phyloP scores from a whole-genome alignment of 495 filamentous ascomycete species.

The Emericellopsis terricola region DNA sequence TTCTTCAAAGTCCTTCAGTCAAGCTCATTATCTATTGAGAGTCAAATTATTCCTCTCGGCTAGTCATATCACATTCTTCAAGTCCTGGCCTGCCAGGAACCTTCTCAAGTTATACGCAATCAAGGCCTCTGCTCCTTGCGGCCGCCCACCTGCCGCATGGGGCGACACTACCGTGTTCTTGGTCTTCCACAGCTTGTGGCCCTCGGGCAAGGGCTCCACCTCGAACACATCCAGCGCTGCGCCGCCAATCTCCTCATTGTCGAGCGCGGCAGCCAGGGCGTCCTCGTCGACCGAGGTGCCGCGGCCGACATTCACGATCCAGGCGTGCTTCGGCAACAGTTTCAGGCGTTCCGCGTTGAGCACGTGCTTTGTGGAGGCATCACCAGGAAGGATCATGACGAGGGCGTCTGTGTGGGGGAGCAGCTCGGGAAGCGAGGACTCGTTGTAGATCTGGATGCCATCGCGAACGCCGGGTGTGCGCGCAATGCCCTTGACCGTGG shows the following conservation, averaged over 20 bases:
- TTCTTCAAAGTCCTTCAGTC: too few species aligned
- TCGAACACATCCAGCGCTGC: conserved; percentile 68
- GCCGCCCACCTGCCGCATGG: conserved; percentile 31
- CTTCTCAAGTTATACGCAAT: conserved; percentile 33
- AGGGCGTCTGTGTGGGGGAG: conserved; percentile 52
- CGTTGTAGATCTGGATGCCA: conserved; percentile 29
- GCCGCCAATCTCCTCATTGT: conserved; percentile 45
- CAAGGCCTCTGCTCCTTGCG: conserved; percentile 31
- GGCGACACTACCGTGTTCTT: conserved; percentile 23
- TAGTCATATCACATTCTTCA: conserved; percentile 30
- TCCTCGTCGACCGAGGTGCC: conserved; percentile 67
- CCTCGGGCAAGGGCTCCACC: conserved; percentile 40
- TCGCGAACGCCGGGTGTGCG: conserved; percentile 40
- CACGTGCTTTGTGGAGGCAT: conserved; percentile 51
- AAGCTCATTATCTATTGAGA: too few species aligned
- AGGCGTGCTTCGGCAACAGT: conserved; percentile 61
- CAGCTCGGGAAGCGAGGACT: conserved; percentile 32
- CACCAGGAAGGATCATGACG: conserved; percentile 53
- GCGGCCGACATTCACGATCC: conserved; percentile 69
- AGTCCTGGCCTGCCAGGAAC: conserved; percentile 31
- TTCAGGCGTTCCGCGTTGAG: conserved; percentile 45
- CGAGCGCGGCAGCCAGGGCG: conserved; percentile 53
- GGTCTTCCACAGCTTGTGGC: conserved; percentile 17
- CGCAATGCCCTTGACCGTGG: conserved; percentile 26
- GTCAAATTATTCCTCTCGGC: too few species aligned